Percentiles rank a stretch among this genome's conserved stretches.
Evolutionary conservation across 75 land plant species (phyloP).

Genomic region (Cupressus sempervirens): DNA sequence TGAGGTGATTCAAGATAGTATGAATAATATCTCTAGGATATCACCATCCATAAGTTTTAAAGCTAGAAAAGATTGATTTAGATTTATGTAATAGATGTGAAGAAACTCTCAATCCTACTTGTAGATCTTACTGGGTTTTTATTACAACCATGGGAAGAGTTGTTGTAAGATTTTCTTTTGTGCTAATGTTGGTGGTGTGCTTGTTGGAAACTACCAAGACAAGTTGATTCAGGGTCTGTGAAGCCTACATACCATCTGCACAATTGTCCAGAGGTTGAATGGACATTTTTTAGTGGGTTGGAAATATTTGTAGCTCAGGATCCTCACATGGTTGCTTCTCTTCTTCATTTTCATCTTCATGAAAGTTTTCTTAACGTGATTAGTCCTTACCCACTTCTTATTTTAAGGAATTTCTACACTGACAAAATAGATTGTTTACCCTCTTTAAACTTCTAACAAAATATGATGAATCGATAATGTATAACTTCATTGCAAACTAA

Average conservation of each 20-base stretch:
- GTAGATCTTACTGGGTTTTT: background rate
- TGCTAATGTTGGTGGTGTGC: background rate
- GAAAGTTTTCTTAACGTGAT: constrained; percentile 27
- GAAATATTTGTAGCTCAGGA: constrained; percentile 3
- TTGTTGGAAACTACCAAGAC: background rate
- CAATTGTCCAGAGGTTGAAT: constrained; percentile 14
- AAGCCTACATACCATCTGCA: constrained; percentile 5
- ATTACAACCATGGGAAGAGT: background rate
- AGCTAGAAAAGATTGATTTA: background rate
- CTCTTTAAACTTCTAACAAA: background rate
- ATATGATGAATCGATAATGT: background rate
- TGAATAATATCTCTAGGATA: background rate
- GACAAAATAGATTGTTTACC: no score
- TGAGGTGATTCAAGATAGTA: background rate
- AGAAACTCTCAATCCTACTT: background rate
- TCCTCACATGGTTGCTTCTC: constrained; percentile 20
- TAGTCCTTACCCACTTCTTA: background rate
- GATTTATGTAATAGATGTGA: background rate
- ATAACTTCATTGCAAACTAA: background rate
- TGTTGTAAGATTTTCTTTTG: background rate
- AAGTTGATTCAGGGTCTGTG: background rate
- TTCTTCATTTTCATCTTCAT: constrained; percentile 23
- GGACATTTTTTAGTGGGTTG: constrained; percentile 3
- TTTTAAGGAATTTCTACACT: no score
- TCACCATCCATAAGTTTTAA: background rate